phyloP scores from a whole-genome alignment of 140 eudicot genomes.

The Senecio squalidus region DNA sequence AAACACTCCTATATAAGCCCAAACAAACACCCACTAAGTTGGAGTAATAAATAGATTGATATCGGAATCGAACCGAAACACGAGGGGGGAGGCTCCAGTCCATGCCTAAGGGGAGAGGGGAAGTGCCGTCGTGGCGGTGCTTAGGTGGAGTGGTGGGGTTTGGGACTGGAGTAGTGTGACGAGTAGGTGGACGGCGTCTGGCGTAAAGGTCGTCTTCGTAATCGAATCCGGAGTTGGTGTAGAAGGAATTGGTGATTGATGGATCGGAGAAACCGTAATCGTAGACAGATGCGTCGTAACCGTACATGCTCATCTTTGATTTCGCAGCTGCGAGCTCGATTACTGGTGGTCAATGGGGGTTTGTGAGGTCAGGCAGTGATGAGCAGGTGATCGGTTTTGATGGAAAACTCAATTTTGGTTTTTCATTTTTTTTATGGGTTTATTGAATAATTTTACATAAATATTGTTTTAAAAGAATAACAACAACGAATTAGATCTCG shows the following conservation, averaged over 20 bases:
- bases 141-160: slow-evolving; percentile 36
- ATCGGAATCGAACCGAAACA: slow-evolving; percentile 37
- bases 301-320: slow-evolving; percentile 42
- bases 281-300: slow-evolving; percentile 27
- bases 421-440: too few species aligned
- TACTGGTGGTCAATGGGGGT: not conserved
- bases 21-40: too few species aligned
- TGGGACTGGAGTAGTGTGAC: slow-evolving; percentile 6
- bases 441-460: too few species aligned
- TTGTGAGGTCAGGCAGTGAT: too few species aligned
- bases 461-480: too few species aligned
- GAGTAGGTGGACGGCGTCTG: slow-evolving; percentile 18
- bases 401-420: too few species aligned
- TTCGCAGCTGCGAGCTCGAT: not conserved
- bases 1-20: too few species aligned
- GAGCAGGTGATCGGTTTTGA: too few species aligned
- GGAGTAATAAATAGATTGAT: too few species aligned
- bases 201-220: slow-evolving; percentile 17
- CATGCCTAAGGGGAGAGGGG: slow-evolving; percentile 97
- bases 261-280: slow-evolving; percentile 44
- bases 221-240: slow-evolving; percentile 7
- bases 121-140: slow-evolving; percentile 79
- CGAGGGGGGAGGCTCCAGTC: slow-evolving; percentile 95
- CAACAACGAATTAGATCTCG: too few species aligned
- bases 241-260: slow-evolving; percentile 27